Base-by-base conservation (phyloP, 164 flowering plant species). In the Tetracentron sinense region DNA sequence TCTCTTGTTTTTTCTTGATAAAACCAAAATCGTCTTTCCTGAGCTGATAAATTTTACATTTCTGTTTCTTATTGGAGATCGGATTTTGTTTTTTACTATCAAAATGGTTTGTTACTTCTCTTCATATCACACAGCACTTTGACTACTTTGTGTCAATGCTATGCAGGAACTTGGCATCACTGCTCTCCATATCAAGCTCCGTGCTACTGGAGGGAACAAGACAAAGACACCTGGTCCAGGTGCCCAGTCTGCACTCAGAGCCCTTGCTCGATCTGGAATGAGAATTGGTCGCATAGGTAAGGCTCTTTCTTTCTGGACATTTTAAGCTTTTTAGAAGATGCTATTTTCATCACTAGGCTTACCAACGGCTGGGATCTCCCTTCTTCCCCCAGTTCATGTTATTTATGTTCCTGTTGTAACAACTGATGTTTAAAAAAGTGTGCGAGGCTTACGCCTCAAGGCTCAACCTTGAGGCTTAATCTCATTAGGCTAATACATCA, bases 151-250 rank as follows among this genome's bases (percentile, higher is more conserved):
- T 28, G 26, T 44, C 22, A 17, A 29, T 54, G 50, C 12, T 58
- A 4, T 17, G 28, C 69, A 90, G 97, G 94, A 90, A 48, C 86
- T 87, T 58, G 97, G 97, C 7, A 80, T 88, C 17, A 88, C 84
- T 73, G 92, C 94, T 44, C 80, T 90, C 51, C 97, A 90, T 59
- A 88, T 90, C 28, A 90, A 90, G 78, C 85, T 88, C 52, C 88
- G 94, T 65, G 97, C 97, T 10, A 90, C 94, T 28, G 97, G 97
- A 6, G 97, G 94, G 5, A 90, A 90, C 77, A 90, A 90, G 75
- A 90, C 94, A 3, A 90, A 88, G 81, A 88, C 97, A 21, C 97
- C 92, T 56, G 95, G 97, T 30, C 97, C 97, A 30, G 97, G 95
- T 74, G 95, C 97, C 42, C 95, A 90, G 72, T 86, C 92, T 72